Conservation (phyloP, 371 early-diverging fungal species). For the Mucor indicus region DNA sequence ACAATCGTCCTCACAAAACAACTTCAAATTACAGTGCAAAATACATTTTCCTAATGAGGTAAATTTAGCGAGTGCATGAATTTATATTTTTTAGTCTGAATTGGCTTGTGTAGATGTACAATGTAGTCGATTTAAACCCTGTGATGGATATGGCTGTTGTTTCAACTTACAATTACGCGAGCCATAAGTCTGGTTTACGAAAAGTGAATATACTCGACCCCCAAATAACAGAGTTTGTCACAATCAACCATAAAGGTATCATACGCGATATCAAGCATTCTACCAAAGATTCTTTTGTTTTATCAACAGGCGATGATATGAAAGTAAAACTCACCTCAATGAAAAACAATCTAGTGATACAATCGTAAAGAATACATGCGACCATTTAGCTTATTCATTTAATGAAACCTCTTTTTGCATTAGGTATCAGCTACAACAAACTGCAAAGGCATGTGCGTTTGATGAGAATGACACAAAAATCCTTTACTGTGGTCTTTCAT, state of each 20-base stretch:
- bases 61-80: neutral
- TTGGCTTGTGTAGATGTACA: neutral
- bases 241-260: slow-evolving; percentile 4
- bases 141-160: slow-evolving; percentile 4
- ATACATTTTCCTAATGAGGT: slow-evolving; percentile 4
- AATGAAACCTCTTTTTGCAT: neutral
- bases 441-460: slow-evolving; percentile 35
- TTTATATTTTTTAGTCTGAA: no score
- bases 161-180: neutral
- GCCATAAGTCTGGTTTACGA: slow-evolving; percentile 8
- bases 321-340: slow-evolving; percentile 18
- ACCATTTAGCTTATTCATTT: neutral
- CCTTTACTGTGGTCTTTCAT: slow-evolving; percentile 36
- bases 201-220: slow-evolving; percentile 20
- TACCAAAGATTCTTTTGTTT: neutral
- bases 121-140: slow-evolving; percentile 6
- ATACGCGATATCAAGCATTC: slow-evolving; percentile 17
- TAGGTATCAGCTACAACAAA: slow-evolving; percentile 16
- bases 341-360: slow-evolving; percentile 8
- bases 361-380: slow-evolving; percentile 19
- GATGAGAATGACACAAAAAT: slow-evolving; percentile 21
- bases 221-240: slow-evolving; percentile 15
- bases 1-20: neutral
- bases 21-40: no score
- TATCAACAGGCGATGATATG: slow-evolving; percentile 23